Evolutionary conservation across 352 stramenopile genomes (phyloP).

Genomic region (Globisporangium iwayamae): DNA sequence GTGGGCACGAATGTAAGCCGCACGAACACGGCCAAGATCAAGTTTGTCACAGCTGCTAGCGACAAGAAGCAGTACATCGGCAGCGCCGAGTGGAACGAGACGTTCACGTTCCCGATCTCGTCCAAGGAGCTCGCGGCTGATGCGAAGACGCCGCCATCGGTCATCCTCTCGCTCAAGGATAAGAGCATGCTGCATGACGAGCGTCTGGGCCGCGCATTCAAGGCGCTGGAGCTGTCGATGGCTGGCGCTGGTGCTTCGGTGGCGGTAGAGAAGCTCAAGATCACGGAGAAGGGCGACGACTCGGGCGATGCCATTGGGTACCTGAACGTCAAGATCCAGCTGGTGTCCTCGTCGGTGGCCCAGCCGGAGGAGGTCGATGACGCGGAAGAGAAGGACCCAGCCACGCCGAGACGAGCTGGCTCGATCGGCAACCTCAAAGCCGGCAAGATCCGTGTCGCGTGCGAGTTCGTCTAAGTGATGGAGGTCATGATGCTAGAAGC

Average conservation of each 20-base stretch:
- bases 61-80: slow-evolving; percentile 44
- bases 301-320: slow-evolving; percentile 21
- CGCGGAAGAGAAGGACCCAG: background rate
- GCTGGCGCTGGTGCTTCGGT: background rate
- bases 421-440: slow-evolving; percentile 18
- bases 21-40: slow-evolving; percentile 73
- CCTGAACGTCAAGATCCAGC: slow-evolving; percentile 22
- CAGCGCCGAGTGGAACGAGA: slow-evolving; percentile 68
- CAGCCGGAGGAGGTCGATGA: background rate
- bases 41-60: slow-evolving; percentile 28
- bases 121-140: slow-evolving; percentile 42
- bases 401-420: background rate
- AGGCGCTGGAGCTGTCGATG: slow-evolving; percentile 14
- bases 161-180: slow-evolving; percentile 47
- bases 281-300: slow-evolving; percentile 21
- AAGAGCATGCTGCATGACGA: slow-evolving; percentile 54
- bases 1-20: slow-evolving; percentile 63
- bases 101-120: slow-evolving; percentile 71
- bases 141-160: slow-evolving; percentile 8
- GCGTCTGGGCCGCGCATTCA: slow-evolving; percentile 28
- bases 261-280: slow-evolving; percentile 14
- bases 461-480: slow-evolving; percentile 18
- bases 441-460: slow-evolving; percentile 24
- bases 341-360: slow-evolving; percentile 18
- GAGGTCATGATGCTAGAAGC: background rate